These are phyloP conservation scores for Balakata baccata DNA, from an alignment of 345 rosid species.

Conservation along the genomic window DNA sequence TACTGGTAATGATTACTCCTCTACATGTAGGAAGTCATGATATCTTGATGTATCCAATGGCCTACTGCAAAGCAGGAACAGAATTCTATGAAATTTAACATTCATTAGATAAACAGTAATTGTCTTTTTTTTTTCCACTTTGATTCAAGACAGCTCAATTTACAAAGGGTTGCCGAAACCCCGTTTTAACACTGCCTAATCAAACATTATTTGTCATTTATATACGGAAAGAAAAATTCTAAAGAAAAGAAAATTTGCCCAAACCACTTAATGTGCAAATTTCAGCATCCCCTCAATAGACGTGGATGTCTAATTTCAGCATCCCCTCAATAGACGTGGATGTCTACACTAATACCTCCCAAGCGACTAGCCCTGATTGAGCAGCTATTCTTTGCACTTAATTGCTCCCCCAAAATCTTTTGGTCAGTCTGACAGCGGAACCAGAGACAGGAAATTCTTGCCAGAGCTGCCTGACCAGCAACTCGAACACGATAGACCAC, in stretches of 20 bases:
- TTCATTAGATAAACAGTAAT: no score
- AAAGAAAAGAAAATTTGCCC: background rate
- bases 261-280: conserved; percentile 11
- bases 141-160: conserved; percentile 18
- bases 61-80: no score
- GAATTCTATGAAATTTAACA: no score
- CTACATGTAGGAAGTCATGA: no score
- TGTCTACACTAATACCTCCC: conserved; percentile 71
- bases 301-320: conserved; percentile 56
- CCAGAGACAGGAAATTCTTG: conserved; percentile 75
- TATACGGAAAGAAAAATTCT: conserved; percentile 6
- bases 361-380: conserved; percentile 33
- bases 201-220: conserved; percentile 23
- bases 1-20: no score
- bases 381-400: conserved; percentile 37
- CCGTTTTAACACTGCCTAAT: conserved; percentile 10
- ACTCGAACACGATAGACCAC: conserved; percentile 63
- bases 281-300: conserved; percentile 43
- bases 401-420: conserved; percentile 46
- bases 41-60: no score
- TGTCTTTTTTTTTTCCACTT: no score
- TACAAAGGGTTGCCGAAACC: conserved; percentile 16
- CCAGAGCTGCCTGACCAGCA: conserved; percentile 59
- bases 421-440: conserved; percentile 50
- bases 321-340: conserved; percentile 63